Base-by-base conservation (phyloP, 73 alveolate genomes). In the Paramecium octaurelia region DNA sequence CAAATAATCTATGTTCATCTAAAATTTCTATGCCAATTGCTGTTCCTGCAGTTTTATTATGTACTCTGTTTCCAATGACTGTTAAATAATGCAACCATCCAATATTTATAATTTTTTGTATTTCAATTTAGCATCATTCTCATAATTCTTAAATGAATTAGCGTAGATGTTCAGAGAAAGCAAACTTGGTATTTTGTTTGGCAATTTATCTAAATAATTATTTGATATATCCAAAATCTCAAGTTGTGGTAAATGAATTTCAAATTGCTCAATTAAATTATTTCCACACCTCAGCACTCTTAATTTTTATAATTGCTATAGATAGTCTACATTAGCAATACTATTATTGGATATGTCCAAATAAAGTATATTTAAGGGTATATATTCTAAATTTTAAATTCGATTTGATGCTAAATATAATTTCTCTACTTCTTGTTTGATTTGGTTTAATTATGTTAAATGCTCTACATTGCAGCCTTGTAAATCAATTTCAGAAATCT, bases 401-500 rank as follows among this genome's bases (percentile, higher is more conserved):
- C 87, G 40, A 73, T 73, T 73, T 40, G 60, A 34, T 73, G 87
- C 87, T 40, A 73, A 73, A 16, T 54, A 54, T 54, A 54, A 54
- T 54, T 18, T 54, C 34, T 54, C 36, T 12, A 73, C 46, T 12
- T 34, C 60, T 35, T 35, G 34, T 73, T 73, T 73, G 14, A 73
- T 73, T 73, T 73, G 10, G 8, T 23, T 54, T 14, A 54, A 18
- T 34, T 73, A 21, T n/a, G 34, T 34, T 36, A 73, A 36, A 38
- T 73, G 87, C n/a, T 73, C 87, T 6, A 73, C 46, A 73, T 73
- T 73, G 23, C 87, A 73, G 20, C 87, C 87, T 38, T 34, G 31
- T 18, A 73, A 73, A 11, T 73, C 59, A 20, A 73, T 36, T 35
- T 73, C 87, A 36, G 54, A 23, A 14, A 73, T 16, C 23, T 31